phyloP scores from a whole-genome alignment of 2,329 filamentous ascomycete species.

The Parascedosporium putredinis region DNA sequence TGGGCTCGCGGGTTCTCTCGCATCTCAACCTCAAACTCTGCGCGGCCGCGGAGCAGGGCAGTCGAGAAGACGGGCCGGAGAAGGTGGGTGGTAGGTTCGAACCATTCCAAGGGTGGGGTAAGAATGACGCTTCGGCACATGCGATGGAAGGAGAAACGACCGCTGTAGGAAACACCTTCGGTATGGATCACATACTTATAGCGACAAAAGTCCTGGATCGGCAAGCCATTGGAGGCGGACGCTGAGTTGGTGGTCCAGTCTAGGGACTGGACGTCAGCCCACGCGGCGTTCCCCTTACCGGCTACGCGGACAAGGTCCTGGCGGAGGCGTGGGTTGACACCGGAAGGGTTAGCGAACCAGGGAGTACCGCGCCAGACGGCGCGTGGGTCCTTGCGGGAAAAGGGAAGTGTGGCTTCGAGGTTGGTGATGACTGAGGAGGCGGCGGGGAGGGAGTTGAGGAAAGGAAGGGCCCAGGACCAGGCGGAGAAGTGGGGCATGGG shows the following conservation, averaged over 20 bases:
- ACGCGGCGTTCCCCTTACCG: conserved; percentile 22
- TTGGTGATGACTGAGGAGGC: conserved; percentile 25
- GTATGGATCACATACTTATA: conserved; percentile 42
- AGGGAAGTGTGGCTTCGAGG: conserved; percentile 22
- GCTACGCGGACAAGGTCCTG: conserved; percentile 27
- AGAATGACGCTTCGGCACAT: conserved; percentile 38
- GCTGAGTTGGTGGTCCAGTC: conserved; percentile 21
- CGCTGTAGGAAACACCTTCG: conserved; percentile 43
- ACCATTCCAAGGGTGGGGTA: conserved; percentile 35
- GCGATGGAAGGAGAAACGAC: conserved; percentile 40
- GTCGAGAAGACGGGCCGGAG: conserved; percentile 31
- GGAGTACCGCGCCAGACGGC: conserved; percentile 42
- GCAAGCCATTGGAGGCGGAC: conserved; percentile 31
- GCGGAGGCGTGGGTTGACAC: conserved; percentile 25
- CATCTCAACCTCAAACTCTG: neutral
- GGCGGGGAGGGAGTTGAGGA: conserved; percentile 32
- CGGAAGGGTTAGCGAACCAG: conserved; percentile 34
- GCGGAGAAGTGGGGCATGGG: conserved; percentile 46
- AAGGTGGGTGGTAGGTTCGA: conserved; percentile 40
- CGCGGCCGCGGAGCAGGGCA: conserved; percentile 14
- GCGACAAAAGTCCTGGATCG: conserved; percentile 39
- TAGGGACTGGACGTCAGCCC: conserved; percentile 38
- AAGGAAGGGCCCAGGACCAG: conserved; percentile 42
- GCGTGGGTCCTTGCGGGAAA: conserved; percentile 24
- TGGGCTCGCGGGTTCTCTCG: neutral